Conservation (phyloP, 1,284 basidiomycete species). For the Mycosarcoma maydis region DNA sequence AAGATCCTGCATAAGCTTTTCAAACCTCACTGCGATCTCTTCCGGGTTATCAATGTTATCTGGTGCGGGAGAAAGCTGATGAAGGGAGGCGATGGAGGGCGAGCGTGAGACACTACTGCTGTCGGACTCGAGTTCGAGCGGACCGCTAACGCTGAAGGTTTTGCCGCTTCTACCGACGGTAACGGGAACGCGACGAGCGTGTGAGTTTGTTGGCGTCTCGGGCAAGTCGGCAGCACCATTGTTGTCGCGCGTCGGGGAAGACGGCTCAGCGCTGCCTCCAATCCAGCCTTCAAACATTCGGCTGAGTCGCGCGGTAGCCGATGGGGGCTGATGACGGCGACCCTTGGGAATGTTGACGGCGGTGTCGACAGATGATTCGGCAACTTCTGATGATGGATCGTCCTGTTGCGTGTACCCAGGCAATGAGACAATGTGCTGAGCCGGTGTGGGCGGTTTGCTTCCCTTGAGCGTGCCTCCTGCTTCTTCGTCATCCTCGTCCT, state of each 20-base stretch:
- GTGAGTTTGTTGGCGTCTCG: slow-evolving; percentile 28
- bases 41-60: slow-evolving; percentile 26
- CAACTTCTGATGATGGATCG: background rate
- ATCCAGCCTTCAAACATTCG: slow-evolving; percentile 61
- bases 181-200: slow-evolving; percentile 15
- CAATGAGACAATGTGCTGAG: slow-evolving; percentile 1
- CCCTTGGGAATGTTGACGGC: slow-evolving; percentile 25
- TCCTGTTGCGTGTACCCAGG: slow-evolving; percentile 1
- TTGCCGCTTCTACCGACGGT: slow-evolving; percentile 40
- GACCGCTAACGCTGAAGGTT: slow-evolving; percentile 54
- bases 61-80: slow-evolving; percentile 22
- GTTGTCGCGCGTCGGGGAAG: slow-evolving; percentile 14
- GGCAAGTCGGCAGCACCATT: slow-evolving; percentile 7
- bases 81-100: slow-evolving; percentile 28
- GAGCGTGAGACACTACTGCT: slow-evolving; percentile 26
- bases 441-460: slow-evolving; percentile 25
- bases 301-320: slow-evolving; percentile 51
- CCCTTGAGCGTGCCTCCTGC: slow-evolving; percentile 39
- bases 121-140: slow-evolving; percentile 50
- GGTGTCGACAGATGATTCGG: background rate
- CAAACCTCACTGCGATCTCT: slow-evolving; percentile 41
- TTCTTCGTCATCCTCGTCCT: slow-evolving; percentile 34
- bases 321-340: slow-evolving; percentile 34
- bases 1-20: slow-evolving; percentile 53
- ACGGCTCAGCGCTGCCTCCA: slow-evolving; percentile 22